These are phyloP conservation scores for Sclerotinia subarctica DNA, from an alignment of 2,329 filamentous ascomycete genomes.

Conservation along the genomic window DNA sequence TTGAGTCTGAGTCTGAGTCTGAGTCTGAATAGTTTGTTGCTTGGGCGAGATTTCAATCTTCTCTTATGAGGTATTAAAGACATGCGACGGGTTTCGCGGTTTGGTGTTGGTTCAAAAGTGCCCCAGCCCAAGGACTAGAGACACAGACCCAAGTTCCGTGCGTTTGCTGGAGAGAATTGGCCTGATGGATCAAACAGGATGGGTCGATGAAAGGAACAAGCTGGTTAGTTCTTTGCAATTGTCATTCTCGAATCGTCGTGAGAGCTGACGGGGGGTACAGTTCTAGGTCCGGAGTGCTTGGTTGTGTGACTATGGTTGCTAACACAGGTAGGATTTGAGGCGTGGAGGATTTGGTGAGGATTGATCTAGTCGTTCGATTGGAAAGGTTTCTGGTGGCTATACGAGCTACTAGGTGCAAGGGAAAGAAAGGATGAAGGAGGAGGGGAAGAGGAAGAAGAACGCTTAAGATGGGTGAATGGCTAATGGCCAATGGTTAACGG, in stretches of 20 bases:
- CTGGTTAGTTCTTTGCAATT: not conserved
- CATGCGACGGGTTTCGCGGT: not conserved
- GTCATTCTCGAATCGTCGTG: not conserved
- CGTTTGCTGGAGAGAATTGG: not conserved
- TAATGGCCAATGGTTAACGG: not conserved
- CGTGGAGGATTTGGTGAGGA: not conserved
- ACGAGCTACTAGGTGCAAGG: not conserved
- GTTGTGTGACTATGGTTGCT: not conserved
- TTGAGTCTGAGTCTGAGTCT: not conserved
- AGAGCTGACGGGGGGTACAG: not conserved
- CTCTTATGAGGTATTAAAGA: conserved; percentile 9
- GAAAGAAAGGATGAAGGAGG: not conserved
- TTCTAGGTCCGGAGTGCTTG: too few species aligned
- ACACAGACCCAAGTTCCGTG: conserved; percentile 1
- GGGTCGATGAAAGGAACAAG: not conserved
- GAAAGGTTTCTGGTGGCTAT: not conserved
- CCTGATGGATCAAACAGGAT: not conserved
- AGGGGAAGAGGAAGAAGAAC: not conserved
- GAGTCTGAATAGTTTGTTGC: not conserved
- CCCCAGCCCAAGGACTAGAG: not conserved
- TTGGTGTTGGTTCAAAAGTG: not conserved
- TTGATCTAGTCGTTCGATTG: not conserved
- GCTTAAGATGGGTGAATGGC: too few species aligned
- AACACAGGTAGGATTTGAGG: not conserved
- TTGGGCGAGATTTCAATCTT: not conserved